A percentile compares a stretch with the other conserved stretches of the same genome.
Conservation (phyloP, 202 grass and related monocot species). For the Panicum virgatum region DNA sequence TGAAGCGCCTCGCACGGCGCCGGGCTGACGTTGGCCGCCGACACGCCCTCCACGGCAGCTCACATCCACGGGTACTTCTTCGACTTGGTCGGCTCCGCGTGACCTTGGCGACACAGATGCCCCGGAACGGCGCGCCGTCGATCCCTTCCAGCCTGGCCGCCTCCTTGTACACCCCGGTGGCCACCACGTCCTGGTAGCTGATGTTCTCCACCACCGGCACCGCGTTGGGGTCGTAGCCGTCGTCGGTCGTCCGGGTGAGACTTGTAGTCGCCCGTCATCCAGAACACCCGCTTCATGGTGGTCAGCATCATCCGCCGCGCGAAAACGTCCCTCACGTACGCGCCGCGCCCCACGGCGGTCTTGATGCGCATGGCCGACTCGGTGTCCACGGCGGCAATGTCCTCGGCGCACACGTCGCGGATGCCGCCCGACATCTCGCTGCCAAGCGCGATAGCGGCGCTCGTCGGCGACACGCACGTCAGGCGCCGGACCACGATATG, state of each 20-base stretch:
- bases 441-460: slow-evolving; percentile 78
- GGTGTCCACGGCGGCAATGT: slow-evolving; percentile 64
- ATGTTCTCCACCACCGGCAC: slow-evolving; percentile 59
- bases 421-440: slow-evolving; percentile 99
- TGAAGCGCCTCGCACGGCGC: slow-evolving; percentile 54
- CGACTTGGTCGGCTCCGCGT: slow-evolving; percentile 51
- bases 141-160: slow-evolving; percentile 75
- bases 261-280: slow-evolving; percentile 90
- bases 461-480: slow-evolving; percentile 84
- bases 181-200: slow-evolving; percentile 87
- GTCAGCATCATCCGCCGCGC: slow-evolving; percentile 61
- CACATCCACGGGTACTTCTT: slow-evolving; percentile 72
- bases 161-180: slow-evolving; percentile 45
- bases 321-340: slow-evolving; percentile 68
- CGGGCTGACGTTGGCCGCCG: slow-evolving; percentile 50
- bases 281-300: slow-evolving; percentile 83
- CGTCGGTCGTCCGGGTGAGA: slow-evolving; percentile 77
- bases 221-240: slow-evolving; percentile 58
- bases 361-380: slow-evolving; percentile 94
- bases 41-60: slow-evolving; percentile 68
- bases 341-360: slow-evolving; percentile 70
- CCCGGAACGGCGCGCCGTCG: slow-evolving; percentile 56
- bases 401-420: slow-evolving; percentile 79
- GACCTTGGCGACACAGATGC: slow-evolving; percentile 87
- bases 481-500: slow-evolving; percentile 65